Percentiles rank a stretch among this genome's conserved stretches.
These are phyloP conservation scores for Dictyostelium firmibasis DNA, from an alignment of 78 protist genomes.

Conservation along the genomic window DNA sequence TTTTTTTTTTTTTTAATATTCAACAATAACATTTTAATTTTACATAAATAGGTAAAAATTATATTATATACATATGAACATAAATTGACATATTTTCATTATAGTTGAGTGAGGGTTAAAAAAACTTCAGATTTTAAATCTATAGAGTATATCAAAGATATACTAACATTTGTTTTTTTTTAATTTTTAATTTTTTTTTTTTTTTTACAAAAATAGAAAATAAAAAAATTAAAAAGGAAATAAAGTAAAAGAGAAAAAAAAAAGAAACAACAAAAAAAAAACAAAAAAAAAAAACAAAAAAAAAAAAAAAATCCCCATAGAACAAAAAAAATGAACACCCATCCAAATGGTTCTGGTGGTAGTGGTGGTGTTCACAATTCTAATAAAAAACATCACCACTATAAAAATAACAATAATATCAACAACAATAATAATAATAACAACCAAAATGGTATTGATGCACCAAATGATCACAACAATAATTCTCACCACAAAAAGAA, in stretches of 20 bases:
- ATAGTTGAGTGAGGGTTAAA: no score
- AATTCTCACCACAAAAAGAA: background rate
- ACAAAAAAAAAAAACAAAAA: background rate
- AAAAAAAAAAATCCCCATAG: background rate
- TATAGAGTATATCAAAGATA: background rate
- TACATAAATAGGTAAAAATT: background rate
- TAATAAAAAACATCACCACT: slow-evolving; percentile 1
- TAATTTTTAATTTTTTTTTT: background rate
- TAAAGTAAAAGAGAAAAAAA: no score
- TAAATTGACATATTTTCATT: no score
- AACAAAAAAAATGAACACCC: background rate
- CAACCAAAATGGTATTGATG: background rate
- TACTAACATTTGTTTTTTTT: background rate
- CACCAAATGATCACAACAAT: background rate
- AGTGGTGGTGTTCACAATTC: background rate
- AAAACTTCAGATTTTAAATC: background rate
- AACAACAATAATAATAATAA: background rate
- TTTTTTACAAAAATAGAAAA: background rate
- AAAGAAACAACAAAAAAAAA: no score
- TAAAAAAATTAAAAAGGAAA: background rate
- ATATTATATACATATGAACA: background rate
- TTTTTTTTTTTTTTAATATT: no score
- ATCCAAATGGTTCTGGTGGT: background rate
- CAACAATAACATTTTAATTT: background rate
- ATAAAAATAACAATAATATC: slow-evolving; percentile 14